phyloP scores from a whole-genome alignment of 1,284 basidiomycete genomes.

The Ustilago cynodontis region DNA sequence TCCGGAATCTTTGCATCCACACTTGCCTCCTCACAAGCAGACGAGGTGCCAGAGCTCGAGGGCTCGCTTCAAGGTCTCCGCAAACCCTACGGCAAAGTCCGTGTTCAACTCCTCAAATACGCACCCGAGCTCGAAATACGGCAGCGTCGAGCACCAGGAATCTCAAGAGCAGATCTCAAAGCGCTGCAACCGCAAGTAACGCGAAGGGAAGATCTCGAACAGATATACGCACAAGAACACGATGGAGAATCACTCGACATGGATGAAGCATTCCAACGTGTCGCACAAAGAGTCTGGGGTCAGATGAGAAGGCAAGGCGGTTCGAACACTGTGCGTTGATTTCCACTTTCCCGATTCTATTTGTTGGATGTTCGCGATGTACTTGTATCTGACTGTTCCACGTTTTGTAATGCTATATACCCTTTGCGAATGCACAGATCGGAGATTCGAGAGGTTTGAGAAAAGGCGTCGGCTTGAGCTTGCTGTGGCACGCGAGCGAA shows the following conservation, averaged over 20 bases:
- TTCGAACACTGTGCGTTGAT: conserved; percentile 27
- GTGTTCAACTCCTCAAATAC: conserved; percentile 36
- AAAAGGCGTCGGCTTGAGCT: neutral
- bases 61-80: conserved; percentile 19
- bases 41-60: neutral
- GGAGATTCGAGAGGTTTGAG: neutral
- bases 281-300: conserved; percentile 29
- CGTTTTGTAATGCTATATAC: conserved; percentile 14
- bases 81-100: conserved; percentile 36
- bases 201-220: conserved; percentile 41
- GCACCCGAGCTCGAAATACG: conserved; percentile 38
- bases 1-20: conserved; percentile 13
- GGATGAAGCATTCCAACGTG: conserved; percentile 37
- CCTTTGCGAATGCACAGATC: neutral
- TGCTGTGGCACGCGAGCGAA: neutral
- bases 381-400: conserved; percentile 6
- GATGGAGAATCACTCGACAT: conserved; percentile 48
- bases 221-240: conserved; percentile 25
- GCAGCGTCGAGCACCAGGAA: conserved; percentile 33
- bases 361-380: neutral
- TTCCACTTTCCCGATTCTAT: neutral
- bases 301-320: conserved; percentile 9
- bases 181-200: conserved; percentile 25
- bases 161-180: conserved; percentile 33
- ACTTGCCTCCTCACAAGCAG: neutral